Evolutionary conservation across 805 yeast genomes (phyloP), one percentile per base, ranked within the genome.

Genomic region (Candida piceae): DNA sequence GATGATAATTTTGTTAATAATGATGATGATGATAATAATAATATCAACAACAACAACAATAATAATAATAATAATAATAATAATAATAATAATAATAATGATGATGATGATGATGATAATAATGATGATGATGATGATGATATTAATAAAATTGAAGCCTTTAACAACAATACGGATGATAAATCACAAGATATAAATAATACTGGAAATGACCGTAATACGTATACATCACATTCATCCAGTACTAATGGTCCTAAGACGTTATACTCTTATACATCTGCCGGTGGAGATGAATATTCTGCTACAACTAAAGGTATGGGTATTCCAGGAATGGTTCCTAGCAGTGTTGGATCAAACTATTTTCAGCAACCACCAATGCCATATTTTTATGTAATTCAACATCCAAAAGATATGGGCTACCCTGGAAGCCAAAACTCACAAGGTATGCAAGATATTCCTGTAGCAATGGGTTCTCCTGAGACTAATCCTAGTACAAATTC

Each of bases 341-440:
- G 43, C 5, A 31, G 29, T 13, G 37, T 32, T 15, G 48, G 44
- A n/a, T 44, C 48, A 10, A 41, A 38, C 32, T 48, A 44, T 43
- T 41, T 38, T 29, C 46, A 40, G 13, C 44, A 43, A 16, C 43
- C 43, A 19, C 58, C 48, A 13, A 40, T 49, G 15, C 61, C 60
- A 4, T 55, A 49, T 23, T 55, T 55, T 24, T 57, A 57, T 36
- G 45, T 55, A 27, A 45, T 53, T 23, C 62, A 60, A 25, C n/a
- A n/a, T n/a, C 32, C 57, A 9, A 57, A 55, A 29, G 59, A 55
- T 16, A 39, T 50, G 28, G 48, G 46, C 7, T 45, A 39, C 26
- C 34, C 39, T 45, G 43, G 39, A 20, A 39, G 37, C 24, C 36
- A 44, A 18, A 39, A 34, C 13, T 36, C 51, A 2, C 31, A 41